Evolutionary conservation across 1,284 basidiomycete genomes (phyloP), one percentile per base, ranked within the genome.

Genomic region (Ustilago esculenta): DNA sequence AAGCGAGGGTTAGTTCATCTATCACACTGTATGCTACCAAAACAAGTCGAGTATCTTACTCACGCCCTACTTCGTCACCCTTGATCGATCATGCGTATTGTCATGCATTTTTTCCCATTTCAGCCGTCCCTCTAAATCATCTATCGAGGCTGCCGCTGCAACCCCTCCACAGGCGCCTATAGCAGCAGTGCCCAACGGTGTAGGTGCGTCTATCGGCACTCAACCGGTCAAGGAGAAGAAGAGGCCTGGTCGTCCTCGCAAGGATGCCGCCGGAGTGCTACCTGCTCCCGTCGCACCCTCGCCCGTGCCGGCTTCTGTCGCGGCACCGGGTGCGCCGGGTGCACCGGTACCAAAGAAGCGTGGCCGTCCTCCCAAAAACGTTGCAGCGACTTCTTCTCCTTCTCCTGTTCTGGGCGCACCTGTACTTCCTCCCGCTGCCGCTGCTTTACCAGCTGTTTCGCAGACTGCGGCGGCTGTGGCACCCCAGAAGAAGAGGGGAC

Each of bases 1-100:
- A 70, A 65, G 51, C 43, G 59, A 58, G 66, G 63, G 61, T 65
- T 50, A 48, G 53, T 39, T 47, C 42, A 18, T 39, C 21, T 21
- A 10, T 2, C 17, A 17, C 25, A 17, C 24, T 18, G 12, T 3
- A 30, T 27, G n/a, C 17, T 20, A 11, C 18, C 17, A 23, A 32
- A 32, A 15, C 9, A 30, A 18, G 6, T 6, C n/a, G 18, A 1
- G 7, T n/a, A n/a, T n/a, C n/a, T n/a, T n/a, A n/a, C n/a, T n/a
- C n/a, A n/a, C n/a, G n/a, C n/a, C n/a, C n/a, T n/a, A n/a, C n/a
- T n/a, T n/a, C n/a, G n/a, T n/a, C n/a, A n/a, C n/a, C n/a, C n/a
- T n/a, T n/a, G n/a, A n/a, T n/a, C n/a, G n/a, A n/a, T n/a, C n/a
- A n/a, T n/a, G n/a, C 30, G 35, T 6, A 27, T 21, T 36, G 27